phyloP scores from a whole-genome alignment of 179 eudicot genomes.

The Carnegiea gigantea region DNA sequence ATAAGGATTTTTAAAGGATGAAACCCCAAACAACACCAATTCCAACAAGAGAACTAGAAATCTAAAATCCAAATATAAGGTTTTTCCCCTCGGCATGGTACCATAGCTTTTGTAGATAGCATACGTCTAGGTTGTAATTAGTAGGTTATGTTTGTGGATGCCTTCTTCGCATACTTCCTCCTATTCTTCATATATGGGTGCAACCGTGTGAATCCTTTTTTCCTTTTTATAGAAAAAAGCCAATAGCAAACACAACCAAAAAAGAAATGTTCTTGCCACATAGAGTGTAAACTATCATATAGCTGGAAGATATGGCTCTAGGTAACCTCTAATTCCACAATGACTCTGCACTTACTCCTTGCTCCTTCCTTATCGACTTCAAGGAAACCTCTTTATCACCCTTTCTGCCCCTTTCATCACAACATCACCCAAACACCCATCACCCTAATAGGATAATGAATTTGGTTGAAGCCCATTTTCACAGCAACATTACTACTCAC shows the following conservation, averaged over 20 bases:
- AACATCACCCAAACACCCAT: background rate
- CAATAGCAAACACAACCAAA: background rate
- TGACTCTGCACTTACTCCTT: background rate
- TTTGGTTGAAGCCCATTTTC: background rate
- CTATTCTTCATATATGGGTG: background rate
- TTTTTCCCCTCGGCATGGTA: too few species aligned
- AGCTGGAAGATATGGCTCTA: background rate
- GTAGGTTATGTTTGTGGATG: background rate
- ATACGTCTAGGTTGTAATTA: background rate
- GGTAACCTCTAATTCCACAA: background rate
- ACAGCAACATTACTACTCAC: background rate
- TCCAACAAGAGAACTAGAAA: background rate
- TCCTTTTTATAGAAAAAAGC: background rate
- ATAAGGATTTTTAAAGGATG: background rate
- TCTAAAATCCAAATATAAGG: too few species aligned
- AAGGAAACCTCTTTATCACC: background rate
- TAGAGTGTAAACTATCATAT: background rate
- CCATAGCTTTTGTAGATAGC: background rate
- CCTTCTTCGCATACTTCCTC: background rate
- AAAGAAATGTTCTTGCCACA: background rate
- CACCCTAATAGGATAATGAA: background rate
- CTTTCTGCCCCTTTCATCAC: background rate
- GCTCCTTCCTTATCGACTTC: background rate
- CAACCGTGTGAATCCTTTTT: background rate
- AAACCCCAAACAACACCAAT: background rate